Evolutionary conservation across 192 early-diverging fungal species (phyloP), one percentile per base, ranked within the genome.

Genomic region (Thamnidium elegans): DNA sequence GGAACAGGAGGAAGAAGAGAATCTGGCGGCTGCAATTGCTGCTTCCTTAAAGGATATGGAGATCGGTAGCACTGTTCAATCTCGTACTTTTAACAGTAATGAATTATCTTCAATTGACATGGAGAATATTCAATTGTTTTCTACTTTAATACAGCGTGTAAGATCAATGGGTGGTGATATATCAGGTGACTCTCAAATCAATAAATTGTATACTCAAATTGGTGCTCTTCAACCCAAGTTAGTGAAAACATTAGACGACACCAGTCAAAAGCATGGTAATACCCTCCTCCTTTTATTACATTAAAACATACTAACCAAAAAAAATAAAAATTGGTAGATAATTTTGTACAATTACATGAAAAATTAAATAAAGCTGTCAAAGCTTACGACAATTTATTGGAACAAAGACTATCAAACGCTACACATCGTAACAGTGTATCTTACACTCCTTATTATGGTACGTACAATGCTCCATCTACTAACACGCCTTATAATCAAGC

Each of bases 41-140:
- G 91, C 89, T 6, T 93, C 91, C 3, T 68, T 91, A 56, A 76
- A 65, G 34, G 89, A 92, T 52, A 73, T 87, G 46, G 70, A 73
- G 14, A 42, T 30, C 63, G 31, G 42, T 36, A 13, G 45, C 47
- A 2, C 58, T n/a, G 54, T 5, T 58, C 13, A 26, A 26, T 26
- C 26, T 26, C 26, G 26, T 26, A 68, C 58, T 50, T 58, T 62
- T 10, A 81, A 70, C 21, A 53, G n/a, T 21, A 13, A 87, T 44
- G 89, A 92, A 43, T 64, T 99, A 65, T 82, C 85, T 23, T 62
- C 75, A 2, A 81, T 86, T 7, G 95, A 99, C 68, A 81, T 87
- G 53, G 93, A 97, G 65, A 96, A 94, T 47, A 87, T 99, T 46
- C 85, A 91, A 68, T 66, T 96, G 19, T 99, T 99, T 62, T 83